A percentile compares a stretch with the other conserved stretches of the same genome.
These are phyloP conservation scores for Alternaria triticina DNA, from an alignment of 2,329 filamentous ascomycete species.

Conservation along the genomic window DNA sequence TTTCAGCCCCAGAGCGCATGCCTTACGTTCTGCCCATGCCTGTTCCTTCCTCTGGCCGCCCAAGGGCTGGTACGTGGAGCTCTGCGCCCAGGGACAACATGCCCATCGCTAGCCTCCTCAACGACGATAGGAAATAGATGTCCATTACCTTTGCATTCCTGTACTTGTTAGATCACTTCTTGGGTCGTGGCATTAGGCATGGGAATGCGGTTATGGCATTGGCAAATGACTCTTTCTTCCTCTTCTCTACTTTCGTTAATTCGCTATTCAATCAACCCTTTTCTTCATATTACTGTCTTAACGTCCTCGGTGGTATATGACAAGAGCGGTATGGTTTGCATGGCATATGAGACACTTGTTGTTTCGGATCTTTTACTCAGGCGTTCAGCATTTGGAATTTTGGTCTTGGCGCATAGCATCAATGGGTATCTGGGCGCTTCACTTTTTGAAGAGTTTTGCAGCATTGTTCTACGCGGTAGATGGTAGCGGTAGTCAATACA, in stretches of 20 bases:
- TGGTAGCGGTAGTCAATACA: background rate
- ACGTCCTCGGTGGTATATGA: background rate
- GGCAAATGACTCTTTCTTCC: conserved; percentile 3
- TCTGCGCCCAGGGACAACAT: conserved; percentile 47
- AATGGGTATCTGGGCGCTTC: background rate
- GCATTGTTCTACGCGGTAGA: background rate
- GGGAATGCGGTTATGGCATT: background rate
- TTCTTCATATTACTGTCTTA: background rate
- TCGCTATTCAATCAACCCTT: conserved; percentile 11
- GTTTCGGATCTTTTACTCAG: conserved; percentile 3
- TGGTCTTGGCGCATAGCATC: background rate
- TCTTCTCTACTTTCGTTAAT: conserved; percentile 35
- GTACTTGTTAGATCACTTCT: conserved; percentile 6
- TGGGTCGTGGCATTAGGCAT: background rate
- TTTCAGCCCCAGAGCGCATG: conserved; percentile 43
- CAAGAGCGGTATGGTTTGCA: background rate
- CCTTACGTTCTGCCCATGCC: conserved; percentile 48
- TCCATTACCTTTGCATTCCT: background rate
- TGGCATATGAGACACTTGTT: background rate
- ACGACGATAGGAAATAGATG: conserved; percentile 44
- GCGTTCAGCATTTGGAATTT: background rate
- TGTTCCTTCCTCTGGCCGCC: conserved; percentile 40
- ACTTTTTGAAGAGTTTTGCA: background rate
- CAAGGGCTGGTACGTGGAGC: conserved; percentile 45
- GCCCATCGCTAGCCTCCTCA: conserved; percentile 49